phyloP scores from a whole-genome alignment of 1,284 basidiomycete species.

The Cutaneotrichosporon sp. region DNA sequence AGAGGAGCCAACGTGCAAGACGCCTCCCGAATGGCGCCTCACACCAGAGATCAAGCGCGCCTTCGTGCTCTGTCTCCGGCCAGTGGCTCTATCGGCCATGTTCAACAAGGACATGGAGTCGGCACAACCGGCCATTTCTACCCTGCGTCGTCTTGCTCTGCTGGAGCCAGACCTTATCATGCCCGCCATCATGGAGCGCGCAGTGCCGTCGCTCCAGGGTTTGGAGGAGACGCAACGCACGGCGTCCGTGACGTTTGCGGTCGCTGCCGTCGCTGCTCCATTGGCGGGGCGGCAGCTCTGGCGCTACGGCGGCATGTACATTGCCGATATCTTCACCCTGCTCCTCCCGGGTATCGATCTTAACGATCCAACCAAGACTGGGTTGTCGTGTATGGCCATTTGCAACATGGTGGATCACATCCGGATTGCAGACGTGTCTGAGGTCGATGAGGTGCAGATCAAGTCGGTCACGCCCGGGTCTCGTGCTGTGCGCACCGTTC shows the following conservation, averaged over 20 bases:
- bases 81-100: conserved; percentile 87
- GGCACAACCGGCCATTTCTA: conserved; percentile 50
- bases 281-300: conserved; percentile 71
- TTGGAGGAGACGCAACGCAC: conserved; percentile 94
- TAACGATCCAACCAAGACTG: conserved; percentile 90
- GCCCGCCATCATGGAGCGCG: conserved; percentile 86
- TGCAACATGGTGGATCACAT: conserved; percentile 71
- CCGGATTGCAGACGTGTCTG: conserved; percentile 55
- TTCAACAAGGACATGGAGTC: conserved; percentile 71
- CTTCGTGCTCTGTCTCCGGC: conserved; percentile 77
- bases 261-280: conserved; percentile 74
- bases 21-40: conserved; percentile 65
- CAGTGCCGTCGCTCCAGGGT: conserved; percentile 83
- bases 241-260: conserved; percentile 79
- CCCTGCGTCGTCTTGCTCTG: conserved; percentile 56
- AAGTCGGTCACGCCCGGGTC: conserved; percentile 18
- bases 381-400: conserved; percentile 52
- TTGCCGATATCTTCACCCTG: conserved; percentile 82
- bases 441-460: conserved; percentile 25
- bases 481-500: conserved; percentile 26
- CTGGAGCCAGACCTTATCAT: conserved; percentile 84
- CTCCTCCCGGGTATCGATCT: conserved; percentile 67
- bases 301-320: conserved; percentile 75
- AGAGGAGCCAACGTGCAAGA: conserved; percentile 70
- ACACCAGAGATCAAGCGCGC: conserved; percentile 75